Base-by-base conservation (phyloP, 345 rosid genomes). In the Syzygium aqueum region DNA sequence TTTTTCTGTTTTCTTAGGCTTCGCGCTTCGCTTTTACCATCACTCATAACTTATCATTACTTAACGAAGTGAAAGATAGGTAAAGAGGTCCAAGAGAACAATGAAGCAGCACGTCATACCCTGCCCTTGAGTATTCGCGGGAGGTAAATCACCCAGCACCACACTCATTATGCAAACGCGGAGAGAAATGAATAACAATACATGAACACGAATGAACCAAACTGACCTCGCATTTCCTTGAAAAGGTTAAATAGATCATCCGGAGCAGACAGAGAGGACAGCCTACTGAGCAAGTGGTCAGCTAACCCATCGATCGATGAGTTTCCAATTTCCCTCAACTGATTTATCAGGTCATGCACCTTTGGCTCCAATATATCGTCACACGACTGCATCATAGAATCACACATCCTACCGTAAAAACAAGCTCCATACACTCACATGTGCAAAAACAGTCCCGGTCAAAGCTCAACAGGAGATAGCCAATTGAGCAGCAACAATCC, bases 191-290 rank as follows among this genome's bases (percentile, higher is more conserved):
- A 73, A 37, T 73, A 40, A 73, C 7, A 73, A 37, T 73, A 73
- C 49, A 19, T 11, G 8, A 73, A 73, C 3, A 11, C 3, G 2
- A 73, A 73, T 37, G 43, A 73, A 33, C 25, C 16, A 22, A 88
- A 86, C 96, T 84, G 43, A 94, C 99, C 99, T 91, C 99, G 91
- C 94, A 96, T 90, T 83, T 96, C 99, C 52, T 82, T 92, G 88
- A 97, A 97, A 87, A 97, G 95, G 89, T 91, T 94, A 88, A 93
- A 96, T 88, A 97, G 90, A 91, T 95, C 98, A 89, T 97, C 98
- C 5, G 98, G 96, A 28, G 96, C 91, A 30, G 94, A 90, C 61
- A 97, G 89, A 89, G 96, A 91, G 5, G 98, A 93, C 10, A 97
- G 90, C 87, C 93, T 91, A 90, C 88, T 90, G 9, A 94, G 92